A percentile compares a stretch with the other conserved stretches of the same genome.
These are phyloP conservation scores for Tulasnella sp. DNA, from an alignment of 768 basidiomycete genomes.

Conservation along the genomic window DNA sequence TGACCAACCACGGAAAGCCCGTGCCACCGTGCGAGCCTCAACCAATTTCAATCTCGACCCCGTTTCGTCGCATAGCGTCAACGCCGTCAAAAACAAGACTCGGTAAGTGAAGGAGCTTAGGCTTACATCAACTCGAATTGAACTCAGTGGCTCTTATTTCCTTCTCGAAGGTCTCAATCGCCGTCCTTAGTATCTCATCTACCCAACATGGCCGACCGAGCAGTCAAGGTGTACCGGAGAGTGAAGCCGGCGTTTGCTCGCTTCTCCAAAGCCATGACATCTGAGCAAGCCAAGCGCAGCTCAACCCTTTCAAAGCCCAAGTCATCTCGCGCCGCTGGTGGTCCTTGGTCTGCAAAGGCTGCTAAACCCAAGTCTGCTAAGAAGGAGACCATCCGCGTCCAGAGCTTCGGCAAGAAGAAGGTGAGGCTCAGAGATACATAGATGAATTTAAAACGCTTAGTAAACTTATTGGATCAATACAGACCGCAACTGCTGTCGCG, in stretches of 20 bases:
- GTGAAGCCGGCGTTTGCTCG: not conserved
- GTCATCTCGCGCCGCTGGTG: not conserved
- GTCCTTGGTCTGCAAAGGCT: not conserved
- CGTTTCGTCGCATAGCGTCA: not conserved
- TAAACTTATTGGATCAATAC: not conserved
- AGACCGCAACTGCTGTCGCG: conserved; percentile 98
- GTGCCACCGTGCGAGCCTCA: not conserved
- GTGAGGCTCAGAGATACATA: conserved; percentile 40
- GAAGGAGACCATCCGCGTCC: conserved; percentile 47
- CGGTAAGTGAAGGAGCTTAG: not conserved
- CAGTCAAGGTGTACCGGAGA: not conserved
- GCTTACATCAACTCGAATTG: not conserved
- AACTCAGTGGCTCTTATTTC: not conserved
- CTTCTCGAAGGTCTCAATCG: not conserved
- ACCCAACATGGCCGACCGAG: conserved; percentile 8
- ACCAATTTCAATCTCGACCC: not conserved
- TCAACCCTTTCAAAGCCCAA: conserved; percentile 9
- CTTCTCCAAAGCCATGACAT: not conserved
- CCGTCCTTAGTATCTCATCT: not conserved
- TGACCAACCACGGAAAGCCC: conserved; percentile 3
- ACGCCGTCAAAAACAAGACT: conserved; percentile 4
- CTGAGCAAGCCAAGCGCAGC: conserved; percentile 7
- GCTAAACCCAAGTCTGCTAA: not conserved
- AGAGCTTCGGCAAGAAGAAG: conserved; percentile 99
- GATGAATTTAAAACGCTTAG: not conserved